A percentile compares a stretch with the other conserved stretches of the same genome.
Evolutionary conservation across 2,329 filamentous ascomycete genomes (phyloP).

Genomic region (Fusarium transvaalense): DNA sequence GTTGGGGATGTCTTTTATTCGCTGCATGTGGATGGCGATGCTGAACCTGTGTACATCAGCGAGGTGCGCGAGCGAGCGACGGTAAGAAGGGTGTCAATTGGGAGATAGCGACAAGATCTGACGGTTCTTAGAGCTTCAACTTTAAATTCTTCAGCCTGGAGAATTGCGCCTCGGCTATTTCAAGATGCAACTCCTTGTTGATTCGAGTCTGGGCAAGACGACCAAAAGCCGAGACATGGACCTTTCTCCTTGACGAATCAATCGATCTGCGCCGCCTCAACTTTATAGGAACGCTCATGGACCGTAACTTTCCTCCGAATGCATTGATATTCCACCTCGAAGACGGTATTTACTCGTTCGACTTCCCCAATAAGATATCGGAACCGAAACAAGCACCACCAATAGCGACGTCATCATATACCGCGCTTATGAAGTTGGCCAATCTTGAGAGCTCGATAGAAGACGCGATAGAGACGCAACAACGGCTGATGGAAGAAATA

Average conservation of each 20-base stretch:
- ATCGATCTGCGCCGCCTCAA: constrained; percentile 80
- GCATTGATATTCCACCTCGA: constrained; percentile 86
- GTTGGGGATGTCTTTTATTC: constrained; percentile 93
- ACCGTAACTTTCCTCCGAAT: constrained; percentile 82
- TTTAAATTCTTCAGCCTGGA: constrained; percentile 87
- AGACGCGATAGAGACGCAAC: constrained; percentile 83
- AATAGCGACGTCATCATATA: constrained; percentile 81
- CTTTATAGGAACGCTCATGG: constrained; percentile 79
- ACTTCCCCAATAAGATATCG: constrained; percentile 68
- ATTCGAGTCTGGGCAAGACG: constrained; percentile 80
- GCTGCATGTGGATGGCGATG: constrained; percentile 74
- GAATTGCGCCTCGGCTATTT: constrained; percentile 70
- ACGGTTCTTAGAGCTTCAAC: constrained; percentile 76
- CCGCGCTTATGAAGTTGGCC: constrained; percentile 86
- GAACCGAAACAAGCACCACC: constrained; percentile 66
- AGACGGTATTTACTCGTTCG: constrained; percentile 88
- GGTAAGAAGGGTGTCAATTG: constrained; percentile 53
- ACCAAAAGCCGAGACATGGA: constrained; percentile 64
- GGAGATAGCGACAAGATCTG: background rate
- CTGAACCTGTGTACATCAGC: constrained; percentile 89
- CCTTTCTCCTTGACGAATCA: constrained; percentile 76
- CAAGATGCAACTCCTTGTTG: constrained; percentile 73
- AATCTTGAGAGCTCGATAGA: constrained; percentile 93
- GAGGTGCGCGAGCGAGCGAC: constrained; percentile 84
- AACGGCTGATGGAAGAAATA: constrained; percentile 82